These are phyloP conservation scores for Firmiana major DNA, from an alignment of 345 rosid genomes.

Conservation along the genomic window DNA sequence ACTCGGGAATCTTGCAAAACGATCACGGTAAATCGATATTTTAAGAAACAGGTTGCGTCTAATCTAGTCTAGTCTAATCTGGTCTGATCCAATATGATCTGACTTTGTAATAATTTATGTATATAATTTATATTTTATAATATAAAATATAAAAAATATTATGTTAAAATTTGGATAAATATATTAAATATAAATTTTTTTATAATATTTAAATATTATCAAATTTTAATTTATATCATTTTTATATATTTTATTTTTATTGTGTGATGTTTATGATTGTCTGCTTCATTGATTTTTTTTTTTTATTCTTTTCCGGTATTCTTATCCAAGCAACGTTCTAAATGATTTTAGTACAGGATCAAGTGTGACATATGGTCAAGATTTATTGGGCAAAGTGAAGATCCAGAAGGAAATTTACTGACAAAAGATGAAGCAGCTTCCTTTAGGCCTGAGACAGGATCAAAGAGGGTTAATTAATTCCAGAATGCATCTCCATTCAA, in stretches of 20 bases:
- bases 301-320: background rate
- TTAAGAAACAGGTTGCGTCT: background rate
- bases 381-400: slow-evolving; percentile 75
- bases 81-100: too few relatives aligned
- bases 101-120: too few relatives aligned
- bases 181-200: too few relatives aligned
- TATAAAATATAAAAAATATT: too few relatives aligned
- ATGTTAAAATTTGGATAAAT: too few relatives aligned
- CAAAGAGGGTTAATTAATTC: too few relatives aligned
- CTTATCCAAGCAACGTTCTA: background rate
- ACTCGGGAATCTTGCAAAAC: slow-evolving; percentile 24
- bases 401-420: slow-evolving; percentile 46
- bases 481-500: slow-evolving; percentile 90
- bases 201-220: too few relatives aligned
- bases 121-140: too few relatives aligned
- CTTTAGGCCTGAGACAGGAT: slow-evolving; percentile 83
- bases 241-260: background rate
- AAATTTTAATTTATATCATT: too few relatives aligned
- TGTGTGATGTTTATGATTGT: too few relatives aligned
- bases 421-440: slow-evolving; percentile 24
- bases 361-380: slow-evolving; percentile 78
- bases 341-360: slow-evolving; percentile 36
- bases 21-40: slow-evolving; percentile 33
- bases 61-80: too few relatives aligned
- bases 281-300: too few relatives aligned